Base-by-base conservation (phyloP, 192 early-diverging fungal species). In the Allomyces macrogynus region DNA sequence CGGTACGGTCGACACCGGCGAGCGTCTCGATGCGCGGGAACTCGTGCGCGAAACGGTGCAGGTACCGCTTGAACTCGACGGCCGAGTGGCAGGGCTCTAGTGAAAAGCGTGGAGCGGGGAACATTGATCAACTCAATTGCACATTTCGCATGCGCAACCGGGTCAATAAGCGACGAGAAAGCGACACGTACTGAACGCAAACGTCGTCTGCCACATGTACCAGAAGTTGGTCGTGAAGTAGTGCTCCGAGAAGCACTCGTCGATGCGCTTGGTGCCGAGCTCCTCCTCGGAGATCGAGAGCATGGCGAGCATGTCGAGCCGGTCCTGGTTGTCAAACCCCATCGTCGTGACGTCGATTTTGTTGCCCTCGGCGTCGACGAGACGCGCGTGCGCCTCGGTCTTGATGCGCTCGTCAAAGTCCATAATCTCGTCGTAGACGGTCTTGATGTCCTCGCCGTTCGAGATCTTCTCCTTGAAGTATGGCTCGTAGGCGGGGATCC, bases 211-310 rank as follows among this genome's bases (percentile, higher is more conserved):
- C 62, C 24, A 26, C 62, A 62, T 24, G 60, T 68, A 71, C 72
- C 72, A 73, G 62, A 73, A 73, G 63, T 73, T 68, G 43, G 44
- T 62, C 26, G 23, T 63, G 63, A 73, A 73, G 67, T 72, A 73
- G 22, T 62, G 66, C 23, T 23, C 64, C 5, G 70, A 64, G 65
- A 73, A 73, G 60, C 43, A 71, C n/a, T 73, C 70, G 67, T 71
- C 42, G 63, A 73, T 73, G 16, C 66, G 67, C n/a, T 40, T 57
- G 20, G 60, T 62, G 60, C 72, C 65, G 49, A 73, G 72, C 60
- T 26, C 16, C 40, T 65, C 63, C 63, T 73, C 72, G 24, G 72
- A 66, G 16, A 61, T 23, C 9, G 62, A 5, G 23, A 71, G 24
- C 10, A 73, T 49, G 26, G 57, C 66, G 18, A 65, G 40, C 20